Evolutionary conservation across 179 eudicot genomes (phyloP), one percentile per base, ranked within the genome.

Genomic region (Gypsophila paniculata): DNA sequence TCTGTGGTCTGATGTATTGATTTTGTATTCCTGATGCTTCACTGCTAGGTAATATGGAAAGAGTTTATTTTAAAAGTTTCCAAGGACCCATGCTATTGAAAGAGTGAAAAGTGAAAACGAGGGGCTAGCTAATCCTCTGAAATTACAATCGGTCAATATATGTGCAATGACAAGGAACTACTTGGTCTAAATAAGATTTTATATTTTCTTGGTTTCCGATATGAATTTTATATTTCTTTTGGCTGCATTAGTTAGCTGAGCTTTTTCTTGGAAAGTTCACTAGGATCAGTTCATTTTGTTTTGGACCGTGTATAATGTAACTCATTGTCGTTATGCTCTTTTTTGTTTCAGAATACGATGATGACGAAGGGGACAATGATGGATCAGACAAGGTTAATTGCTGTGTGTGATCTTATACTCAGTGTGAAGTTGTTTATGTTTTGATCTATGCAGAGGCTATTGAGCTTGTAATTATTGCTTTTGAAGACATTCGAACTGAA

Each of bases 351-450:
- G 72, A 69, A 53, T 32, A 69, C 19, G 72, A 69, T 5, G 62
- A 69, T 34, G 72, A 69, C 36, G 61, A 69, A 26, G 42, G 9
- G 21, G 59, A 69, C 25, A 54, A 69, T 69, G 72, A 53, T 53
- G 72, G 42, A 53, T 69, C 62, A 54, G 72, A 54, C 34, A 69
- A 69, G 72, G 72, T 69, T 53, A 53, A 54, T 25, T 67, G 54
- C 38, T 67, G 32, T 39, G 59, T 51, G 17, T 49, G 58, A 66
- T 55, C 54, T n/a, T 48, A 22, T 66, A 4, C 8, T 29, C 23
- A 17, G 60, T 51, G 36, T 49, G 17, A 49, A 26, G 60, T 26
- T 18, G 59, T 49, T 7, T 26, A 22, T 66, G 70, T 48, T 10
- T 44, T 66, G 32, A 13, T 13, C 14, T 22, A 44, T 18, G 0